Base-by-base conservation (phyloP, 2,329 filamentous ascomycete species). In the Taxawa tesnikishii region DNA sequence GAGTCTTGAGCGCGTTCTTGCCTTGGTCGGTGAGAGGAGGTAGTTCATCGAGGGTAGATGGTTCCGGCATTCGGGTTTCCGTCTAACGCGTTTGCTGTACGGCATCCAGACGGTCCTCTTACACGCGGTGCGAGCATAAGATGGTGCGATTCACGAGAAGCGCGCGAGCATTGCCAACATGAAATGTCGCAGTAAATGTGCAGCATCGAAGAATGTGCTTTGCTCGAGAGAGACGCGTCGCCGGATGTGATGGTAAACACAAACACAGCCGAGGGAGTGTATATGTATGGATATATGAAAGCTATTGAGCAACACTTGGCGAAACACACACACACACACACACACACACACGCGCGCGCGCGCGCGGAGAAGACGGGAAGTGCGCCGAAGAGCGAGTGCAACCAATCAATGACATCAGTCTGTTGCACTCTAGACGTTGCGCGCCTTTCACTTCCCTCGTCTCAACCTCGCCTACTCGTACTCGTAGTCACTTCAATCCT, bases 11-110 rank as follows among this genome's bases (percentile, higher is more conserved):
- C 14, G 26, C 15, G 5, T n/a, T 27, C 36, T 15, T 46, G 63
- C 60, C 58, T 37, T 60, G 44, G 40, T 62, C 57, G 25, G 43
- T 55, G 38, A 63, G 50, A 26, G 54, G 51, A 36, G 53, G 51
- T 29, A 56, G 49, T 44, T 58, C 54, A 47, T 58, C 36, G 28
- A 38, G 32, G 13, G 18, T 18, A 13, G 31, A 34, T 32, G 29
- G 32, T 29, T 34, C 26, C 36, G 50, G 55, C 56, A 61, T 60
- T 56, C 55, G 55, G 46, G 41, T 49, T 48, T 49, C 40, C 47
- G 41, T 46, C 47, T 43, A 41, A 47, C 45, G 55, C 56, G 56
- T 50, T 49, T 53, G 47, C 46, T 48, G 49, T 50, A 51, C 51
- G 50, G 52, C 58, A 59, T 60, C 50, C 51, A 48, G 44, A 41